Evolutionary conservation across 2,329 filamentous ascomycete species (phyloP).

Genomic region (Pseudogymnoascus sp.): DNA sequence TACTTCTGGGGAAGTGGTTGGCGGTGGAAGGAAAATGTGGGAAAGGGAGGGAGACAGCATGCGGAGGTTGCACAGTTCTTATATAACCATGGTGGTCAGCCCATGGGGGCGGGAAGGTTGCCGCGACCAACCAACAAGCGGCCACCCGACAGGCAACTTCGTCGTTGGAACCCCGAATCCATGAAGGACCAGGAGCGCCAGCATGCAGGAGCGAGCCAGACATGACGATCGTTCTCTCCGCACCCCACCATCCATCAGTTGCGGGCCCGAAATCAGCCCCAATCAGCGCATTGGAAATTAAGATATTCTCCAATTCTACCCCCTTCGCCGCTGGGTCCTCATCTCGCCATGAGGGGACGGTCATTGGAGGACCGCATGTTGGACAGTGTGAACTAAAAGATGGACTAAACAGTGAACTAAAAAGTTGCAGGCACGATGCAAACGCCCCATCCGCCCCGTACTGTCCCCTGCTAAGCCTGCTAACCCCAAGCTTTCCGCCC

Average conservation of each 20-base stretch:
- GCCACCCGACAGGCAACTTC: not conserved
- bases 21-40: not conserved
- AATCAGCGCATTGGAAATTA: slow-evolving; percentile 1
- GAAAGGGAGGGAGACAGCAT: not conserved
- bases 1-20: not conserved
- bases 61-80: not conserved
- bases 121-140: not conserved
- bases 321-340: slow-evolving; percentile 5
- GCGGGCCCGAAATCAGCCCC: not conserved
- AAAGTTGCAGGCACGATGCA: not conserved
- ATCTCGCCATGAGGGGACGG: not conserved
- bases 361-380: not conserved
- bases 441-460: not conserved
- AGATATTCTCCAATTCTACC: slow-evolving; percentile 5
- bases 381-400: not conserved
- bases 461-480: not conserved
- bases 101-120: not conserved
- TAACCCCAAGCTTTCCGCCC: slow-evolving; percentile 1
- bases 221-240: slow-evolving; percentile 5
- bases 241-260: slow-evolving; percentile 5
- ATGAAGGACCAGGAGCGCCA: not conserved
- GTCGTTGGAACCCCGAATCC: not conserved
- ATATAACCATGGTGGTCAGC: not conserved
- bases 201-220: not conserved
- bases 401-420: not conserved